Percentiles rank a stretch among this genome's conserved stretches.
phyloP scores from a whole-genome alignment of 78 protist genomes.

The Dictyostelium firmibasis region DNA sequence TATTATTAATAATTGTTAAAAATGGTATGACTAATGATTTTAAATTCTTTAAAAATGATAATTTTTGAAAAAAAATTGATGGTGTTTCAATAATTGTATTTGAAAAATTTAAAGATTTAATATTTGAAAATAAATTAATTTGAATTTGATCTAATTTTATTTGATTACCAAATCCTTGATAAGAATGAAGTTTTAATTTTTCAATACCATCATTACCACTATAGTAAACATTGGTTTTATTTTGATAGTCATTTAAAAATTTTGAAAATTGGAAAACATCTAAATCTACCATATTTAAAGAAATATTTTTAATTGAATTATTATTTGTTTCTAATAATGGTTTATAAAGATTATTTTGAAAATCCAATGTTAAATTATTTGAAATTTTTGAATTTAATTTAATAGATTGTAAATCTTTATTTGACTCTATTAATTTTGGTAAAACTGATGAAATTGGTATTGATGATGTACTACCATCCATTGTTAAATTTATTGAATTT shows the following conservation, averaged over 20 bases:
- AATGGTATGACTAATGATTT: neutral
- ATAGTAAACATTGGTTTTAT: neutral
- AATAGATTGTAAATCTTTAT: neutral
- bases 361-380: neutral
- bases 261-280: neutral
- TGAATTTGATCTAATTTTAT: neutral
- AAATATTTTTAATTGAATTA: neutral
- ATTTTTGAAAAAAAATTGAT: neutral
- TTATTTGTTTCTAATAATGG: neutral
- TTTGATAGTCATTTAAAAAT: neutral
- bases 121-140: neutral
- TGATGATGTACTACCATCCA: neutral
- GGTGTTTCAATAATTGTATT: neutral
- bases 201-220: neutral
- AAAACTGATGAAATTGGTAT: neutral
- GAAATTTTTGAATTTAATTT: neutral
- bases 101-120: neutral
- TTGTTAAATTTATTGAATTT: neutral
- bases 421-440: neutral
- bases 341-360: neutral
- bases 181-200: neutral
- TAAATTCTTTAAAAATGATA: neutral
- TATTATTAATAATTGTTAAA: neutral
- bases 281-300: neutral
- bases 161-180: neutral